Base-by-base conservation (phyloP, 2,329 filamentous ascomycete species). In the Trichophyton verrucosum region DNA sequence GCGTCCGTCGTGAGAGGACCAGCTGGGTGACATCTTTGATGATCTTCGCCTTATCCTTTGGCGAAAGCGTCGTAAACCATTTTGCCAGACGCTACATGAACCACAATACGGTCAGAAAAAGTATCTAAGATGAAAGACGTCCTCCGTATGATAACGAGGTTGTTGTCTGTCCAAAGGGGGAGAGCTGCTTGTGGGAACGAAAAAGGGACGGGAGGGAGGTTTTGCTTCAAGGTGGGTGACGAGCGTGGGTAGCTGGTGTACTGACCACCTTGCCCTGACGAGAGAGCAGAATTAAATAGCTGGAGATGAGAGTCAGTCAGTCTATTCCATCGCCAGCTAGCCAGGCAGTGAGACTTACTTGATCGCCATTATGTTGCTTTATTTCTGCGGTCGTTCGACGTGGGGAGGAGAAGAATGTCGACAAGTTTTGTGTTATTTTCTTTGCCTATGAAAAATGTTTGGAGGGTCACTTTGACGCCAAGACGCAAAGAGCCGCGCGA, bases 11-110 rank as follows among this genome's bases (percentile, higher is more conserved):
- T 65, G 94, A 94, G 67, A 99, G 86, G 68, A 99, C 94, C 57
- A 97, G 88, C 77, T 97, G 94, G 64, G 94, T 91, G 70, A 99
- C 94, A 81, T 99, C 94, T 78, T 99, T 99, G 82, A 99, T 92
- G 73, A 99, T 97, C 82, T 99, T 99, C 77, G 92, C 94, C 80
- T 99, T 99, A 73, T 99, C 94, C 77, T 88, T 96, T 65, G 94
- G 94, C 40, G 92, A 96, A 65, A 99, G 83, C 15, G 94, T 99
- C 60, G 91, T 95, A 78, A 99, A 99, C 94, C 94, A 99, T 80
- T 99, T 99, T 68, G 94, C 94, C 61, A 99, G 86, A 73, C 94
- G 91, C 94, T 99, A 77, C 61, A 65, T 62, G 66, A 56, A 61
- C 49, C 22, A 17, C 11, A 53, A 24, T 53, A 24, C 49, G 49